Conservation (phyloP, 192 early-diverging fungal genomes). For the Coemansia sp. region DNA sequence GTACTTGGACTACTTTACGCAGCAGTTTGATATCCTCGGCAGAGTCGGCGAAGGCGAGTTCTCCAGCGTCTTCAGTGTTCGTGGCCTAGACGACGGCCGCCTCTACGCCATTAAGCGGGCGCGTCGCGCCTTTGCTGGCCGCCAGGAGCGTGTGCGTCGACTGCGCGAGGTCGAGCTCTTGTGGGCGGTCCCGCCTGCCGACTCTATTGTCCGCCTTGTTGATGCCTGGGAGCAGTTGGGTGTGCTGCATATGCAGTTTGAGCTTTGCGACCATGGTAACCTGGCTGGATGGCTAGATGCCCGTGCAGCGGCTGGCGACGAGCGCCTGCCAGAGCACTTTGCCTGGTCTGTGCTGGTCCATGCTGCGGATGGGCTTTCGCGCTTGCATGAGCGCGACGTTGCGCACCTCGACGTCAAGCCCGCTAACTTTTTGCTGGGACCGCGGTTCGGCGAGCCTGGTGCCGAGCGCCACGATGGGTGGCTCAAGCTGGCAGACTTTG, state of each 20-base stretch:
- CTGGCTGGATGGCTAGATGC: conserved; percentile 43
- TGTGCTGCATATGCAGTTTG: conserved; percentile 83
- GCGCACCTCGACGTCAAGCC: conserved; percentile 94
- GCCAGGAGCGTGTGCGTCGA: conserved; percentile 64
- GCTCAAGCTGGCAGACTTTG: conserved; percentile 92
- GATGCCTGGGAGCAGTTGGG: conserved; percentile 93
- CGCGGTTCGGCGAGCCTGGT: conserved; percentile 20
- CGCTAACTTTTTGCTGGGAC: conserved; percentile 74
- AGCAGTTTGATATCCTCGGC: conserved; percentile 64
- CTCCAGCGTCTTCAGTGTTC: conserved; percentile 76
- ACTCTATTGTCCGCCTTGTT: conserved; percentile 67
- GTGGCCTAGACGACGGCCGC: conserved; percentile 58
- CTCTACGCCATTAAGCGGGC: conserved; percentile 84
- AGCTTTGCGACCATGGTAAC: conserved; percentile 80
- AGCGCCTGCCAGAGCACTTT: conserved; percentile 53
- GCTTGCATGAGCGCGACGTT: conserved; percentile 68
- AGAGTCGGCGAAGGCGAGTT: conserved; percentile 80
- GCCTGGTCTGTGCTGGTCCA: conserved; percentile 68
- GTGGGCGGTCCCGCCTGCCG: conserved; percentile 60
- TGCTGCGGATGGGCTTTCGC: conserved; percentile 59
- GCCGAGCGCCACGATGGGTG: conserved; percentile 52
- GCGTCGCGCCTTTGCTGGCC: conserved; percentile 63
- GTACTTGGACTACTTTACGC: conserved; percentile 65
- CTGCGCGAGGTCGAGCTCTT: conserved; percentile 82
- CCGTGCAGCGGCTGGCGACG: conserved; percentile 8